Evolutionary conservation across 176 grass and related monocot species (phyloP).

Genomic region (Raddia distichophylla): DNA sequence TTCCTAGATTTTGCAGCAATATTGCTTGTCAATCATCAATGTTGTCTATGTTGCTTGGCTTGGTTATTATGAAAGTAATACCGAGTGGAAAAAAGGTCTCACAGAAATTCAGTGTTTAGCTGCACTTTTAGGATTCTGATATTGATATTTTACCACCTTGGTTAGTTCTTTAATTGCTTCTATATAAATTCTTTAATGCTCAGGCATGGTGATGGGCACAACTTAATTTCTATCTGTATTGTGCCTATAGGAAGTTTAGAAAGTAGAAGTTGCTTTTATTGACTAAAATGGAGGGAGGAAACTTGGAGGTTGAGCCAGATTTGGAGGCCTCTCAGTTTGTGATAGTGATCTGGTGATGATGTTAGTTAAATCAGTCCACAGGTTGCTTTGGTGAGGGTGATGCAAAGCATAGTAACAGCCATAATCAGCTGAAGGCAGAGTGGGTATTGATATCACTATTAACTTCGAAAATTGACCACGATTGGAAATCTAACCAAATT

Average conservation of each 20-base stretch:
- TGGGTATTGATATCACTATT: neutral
- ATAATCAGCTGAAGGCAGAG: neutral
- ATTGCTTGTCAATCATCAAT: slow-evolving; percentile 35
- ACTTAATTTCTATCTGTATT: neutral
- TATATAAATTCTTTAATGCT: neutral
- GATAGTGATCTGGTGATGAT: neutral
- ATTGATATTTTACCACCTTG: slow-evolving; percentile 15
- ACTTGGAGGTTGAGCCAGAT: neutral
- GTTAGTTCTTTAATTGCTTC: slow-evolving; percentile 2
- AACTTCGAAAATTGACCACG: neutral
- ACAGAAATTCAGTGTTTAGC: slow-evolving; percentile 1
- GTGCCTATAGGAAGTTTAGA: neutral
- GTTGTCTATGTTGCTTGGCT: slow-evolving; percentile 27
- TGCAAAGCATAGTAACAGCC: neutral
- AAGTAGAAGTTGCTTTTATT: neutral
- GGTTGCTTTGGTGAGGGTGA: neutral
- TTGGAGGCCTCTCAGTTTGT: slow-evolving; percentile 1
- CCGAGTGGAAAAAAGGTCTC: neutral
- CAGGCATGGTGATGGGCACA: neutral
- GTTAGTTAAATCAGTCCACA: neutral
- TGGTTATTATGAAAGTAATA: neutral
- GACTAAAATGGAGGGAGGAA: neutral
- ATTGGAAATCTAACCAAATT: neutral
- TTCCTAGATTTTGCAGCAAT: slow-evolving; percentile 5
- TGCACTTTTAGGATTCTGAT: slow-evolving; percentile 18